Conservation (phyloP, 176 grass and related monocot genomes). For the Oryza meyeriana region DNA sequence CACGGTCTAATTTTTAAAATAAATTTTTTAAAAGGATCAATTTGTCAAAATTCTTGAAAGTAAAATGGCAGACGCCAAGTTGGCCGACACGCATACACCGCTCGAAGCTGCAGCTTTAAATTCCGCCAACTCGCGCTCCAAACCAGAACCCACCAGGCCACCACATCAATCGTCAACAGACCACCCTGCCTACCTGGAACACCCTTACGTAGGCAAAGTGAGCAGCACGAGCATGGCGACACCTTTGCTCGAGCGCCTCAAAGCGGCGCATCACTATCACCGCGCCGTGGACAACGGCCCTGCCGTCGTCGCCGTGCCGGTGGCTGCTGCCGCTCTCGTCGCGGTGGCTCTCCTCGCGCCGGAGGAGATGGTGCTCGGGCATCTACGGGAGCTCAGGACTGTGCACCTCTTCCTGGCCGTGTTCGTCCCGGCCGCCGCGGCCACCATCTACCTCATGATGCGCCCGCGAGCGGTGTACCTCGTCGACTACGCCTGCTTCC, state of each 20-base stretch:
- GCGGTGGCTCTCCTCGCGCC: not conserved
- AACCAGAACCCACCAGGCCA: too few species aligned
- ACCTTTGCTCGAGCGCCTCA: not conserved
- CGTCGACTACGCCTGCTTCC: slow-evolving; percentile 59
- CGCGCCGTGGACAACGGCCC: not conserved
- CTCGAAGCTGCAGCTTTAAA: slow-evolving; percentile 17
- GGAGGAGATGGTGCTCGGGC: not conserved
- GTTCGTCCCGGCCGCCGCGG: slow-evolving; percentile 3
- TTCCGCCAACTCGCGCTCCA: not conserved
- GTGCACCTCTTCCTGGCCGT: slow-evolving; percentile 11
- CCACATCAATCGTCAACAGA: not conserved
- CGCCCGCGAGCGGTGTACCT: slow-evolving; percentile 40
- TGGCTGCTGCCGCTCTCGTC: not conserved
- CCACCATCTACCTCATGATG: slow-evolving; percentile 4
- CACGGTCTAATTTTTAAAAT: too few species aligned
- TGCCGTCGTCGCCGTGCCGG: not conserved
- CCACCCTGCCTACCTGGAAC: not conserved
- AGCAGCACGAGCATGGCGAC: slow-evolving; percentile 4
- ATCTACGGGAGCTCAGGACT: not conserved
- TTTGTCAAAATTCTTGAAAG: too few species aligned
- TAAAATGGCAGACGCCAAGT: not conserved
- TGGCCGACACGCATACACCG: not conserved
- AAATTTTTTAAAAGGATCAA: too few species aligned
- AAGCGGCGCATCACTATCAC: not conserved
- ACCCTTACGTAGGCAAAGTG: not conserved